Evolutionary conservation across 805 yeast genomes (phyloP).

Genomic region (Kodamaea kakaduensis): DNA sequence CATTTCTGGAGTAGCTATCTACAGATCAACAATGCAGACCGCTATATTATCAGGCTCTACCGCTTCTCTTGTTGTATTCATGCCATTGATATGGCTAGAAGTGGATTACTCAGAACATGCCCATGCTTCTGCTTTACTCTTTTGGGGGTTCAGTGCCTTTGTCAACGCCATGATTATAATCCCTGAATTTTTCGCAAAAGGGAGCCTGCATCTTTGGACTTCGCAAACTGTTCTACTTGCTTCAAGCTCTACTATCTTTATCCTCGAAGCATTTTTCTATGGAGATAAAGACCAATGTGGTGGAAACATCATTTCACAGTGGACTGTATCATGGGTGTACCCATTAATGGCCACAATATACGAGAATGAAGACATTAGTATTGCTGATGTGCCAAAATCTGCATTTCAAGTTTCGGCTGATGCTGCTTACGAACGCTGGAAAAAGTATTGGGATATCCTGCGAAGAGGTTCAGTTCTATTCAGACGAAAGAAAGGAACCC

Average conservation of each 20-base stretch:
- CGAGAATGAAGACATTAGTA: conserved; percentile 17
- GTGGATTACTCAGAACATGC: conserved; percentile 35
- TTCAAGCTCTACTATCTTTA: conserved; percentile 5
- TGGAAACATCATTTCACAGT: conserved; percentile 17
- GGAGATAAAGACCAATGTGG: conserved; percentile 4
- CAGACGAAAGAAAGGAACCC: conserved; percentile 13
- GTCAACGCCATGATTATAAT: conserved; percentile 1
- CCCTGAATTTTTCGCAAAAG: conserved; percentile 9
- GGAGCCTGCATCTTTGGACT: conserved; percentile 7
- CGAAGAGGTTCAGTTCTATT: too few relatives aligned
- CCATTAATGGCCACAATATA: conserved; percentile 24
- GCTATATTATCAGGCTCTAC: too few relatives aligned
- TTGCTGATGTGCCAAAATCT: conserved; percentile 15
- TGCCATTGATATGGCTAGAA: conserved; percentile 46
- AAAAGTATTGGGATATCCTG: too few relatives aligned
- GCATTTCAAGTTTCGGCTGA: conserved; percentile 9
- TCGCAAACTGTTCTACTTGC: not conserved
- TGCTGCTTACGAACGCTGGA: conserved; percentile 23
- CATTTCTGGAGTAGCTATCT: too few relatives aligned
- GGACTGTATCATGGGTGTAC: conserved; percentile 26
- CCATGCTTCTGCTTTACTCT: conserved; percentile 35
- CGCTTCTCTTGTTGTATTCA: conserved; percentile 20
- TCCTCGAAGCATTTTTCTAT: conserved; percentile 6
- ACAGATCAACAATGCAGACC: too few relatives aligned
- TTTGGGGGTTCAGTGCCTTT: conserved; percentile 30